Conservation (phyloP, 2,329 filamentous ascomycete species). For the Colletotrichum magnum region DNA sequence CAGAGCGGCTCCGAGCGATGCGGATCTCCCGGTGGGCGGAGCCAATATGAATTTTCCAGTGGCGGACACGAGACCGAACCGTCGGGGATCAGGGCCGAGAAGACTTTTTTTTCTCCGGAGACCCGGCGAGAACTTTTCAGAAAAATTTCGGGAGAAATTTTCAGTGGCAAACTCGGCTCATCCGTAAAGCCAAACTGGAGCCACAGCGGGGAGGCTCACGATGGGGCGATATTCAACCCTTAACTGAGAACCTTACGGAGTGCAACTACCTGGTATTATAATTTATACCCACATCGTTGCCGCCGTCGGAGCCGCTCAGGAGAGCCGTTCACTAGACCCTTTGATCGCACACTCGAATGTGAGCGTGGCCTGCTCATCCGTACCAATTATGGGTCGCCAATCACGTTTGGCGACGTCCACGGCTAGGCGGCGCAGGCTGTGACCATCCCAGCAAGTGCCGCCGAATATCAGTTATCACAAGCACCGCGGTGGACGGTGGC, state of each 20-base stretch:
- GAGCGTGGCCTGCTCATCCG: background rate
- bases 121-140: background rate
- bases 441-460: background rate
- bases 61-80: slow-evolving; percentile 12
- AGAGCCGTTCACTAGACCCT: too few relatives aligned
- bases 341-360: background rate
- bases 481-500: background rate
- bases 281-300: too few relatives aligned
- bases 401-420: background rate
- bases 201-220: background rate
- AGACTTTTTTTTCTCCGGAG: slow-evolving; percentile 1
- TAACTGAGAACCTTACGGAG: too few relatives aligned
- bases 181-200: slow-evolving; percentile 6
- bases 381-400: slow-evolving; percentile 11
- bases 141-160: slow-evolving; percentile 22
- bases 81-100: slow-evolving; percentile 11
- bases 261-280: too few relatives aligned
- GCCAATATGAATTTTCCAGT: slow-evolving; percentile 23
- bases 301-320: too few relatives aligned
- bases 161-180: background rate
- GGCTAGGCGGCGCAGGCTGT: background rate
- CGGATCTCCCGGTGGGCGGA: slow-evolving; percentile 25
- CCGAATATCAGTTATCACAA: slow-evolving; percentile 17
- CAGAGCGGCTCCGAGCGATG: slow-evolving; percentile 29
- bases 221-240: too few relatives aligned